Evolutionary conservation across 441 rosid species (phyloP).

Genomic region (Jatropha multifida): DNA sequence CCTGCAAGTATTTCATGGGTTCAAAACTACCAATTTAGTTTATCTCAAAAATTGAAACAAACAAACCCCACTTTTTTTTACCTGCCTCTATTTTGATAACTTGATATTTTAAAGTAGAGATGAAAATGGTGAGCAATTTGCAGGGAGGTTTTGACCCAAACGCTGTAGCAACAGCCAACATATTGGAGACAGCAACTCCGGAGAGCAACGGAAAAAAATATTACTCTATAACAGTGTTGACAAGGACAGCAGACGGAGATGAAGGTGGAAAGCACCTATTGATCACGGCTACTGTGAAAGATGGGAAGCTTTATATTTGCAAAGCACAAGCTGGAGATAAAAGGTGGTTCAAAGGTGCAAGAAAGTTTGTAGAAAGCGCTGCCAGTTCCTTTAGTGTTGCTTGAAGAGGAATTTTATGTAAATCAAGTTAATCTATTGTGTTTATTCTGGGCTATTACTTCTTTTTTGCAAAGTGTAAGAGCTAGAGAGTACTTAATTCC

Average conservation of each 20-base stretch:
- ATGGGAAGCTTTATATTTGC: slow-evolving; percentile 90
- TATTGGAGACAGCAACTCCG: slow-evolving; percentile 54
- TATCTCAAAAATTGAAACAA: too few species aligned
- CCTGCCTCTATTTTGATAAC: too few species aligned
- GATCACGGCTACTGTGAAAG: slow-evolving; percentile 68
- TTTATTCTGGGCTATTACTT: slow-evolving; percentile 7
- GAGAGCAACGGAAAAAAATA: slow-evolving; percentile 57
- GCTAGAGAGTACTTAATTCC: background rate
- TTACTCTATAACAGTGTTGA: slow-evolving; percentile 66
- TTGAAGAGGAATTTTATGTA: slow-evolving; percentile 34
- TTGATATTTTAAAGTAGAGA: background rate
- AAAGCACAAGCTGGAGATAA: slow-evolving; percentile 99
- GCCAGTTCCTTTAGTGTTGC: slow-evolving; percentile 88
- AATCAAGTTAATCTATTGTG: slow-evolving; percentile 27
- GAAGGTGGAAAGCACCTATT: slow-evolving; percentile 96
- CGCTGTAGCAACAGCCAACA: slow-evolving; percentile 84
- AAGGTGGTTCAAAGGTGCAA: slow-evolving; percentile 99
- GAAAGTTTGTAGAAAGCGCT: slow-evolving; percentile 72
- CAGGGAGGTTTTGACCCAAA: slow-evolving; percentile 90
- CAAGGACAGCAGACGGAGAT: slow-evolving; percentile 96
- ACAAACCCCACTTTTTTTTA: too few species aligned
- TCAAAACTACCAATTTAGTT: too few species aligned
- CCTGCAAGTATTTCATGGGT: too few species aligned
- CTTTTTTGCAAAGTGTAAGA: background rate
- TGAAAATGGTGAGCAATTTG: slow-evolving; percentile 15